Conservation (phyloP, 2,329 filamentous ascomycete species). For the Monilinia laxa region DNA sequence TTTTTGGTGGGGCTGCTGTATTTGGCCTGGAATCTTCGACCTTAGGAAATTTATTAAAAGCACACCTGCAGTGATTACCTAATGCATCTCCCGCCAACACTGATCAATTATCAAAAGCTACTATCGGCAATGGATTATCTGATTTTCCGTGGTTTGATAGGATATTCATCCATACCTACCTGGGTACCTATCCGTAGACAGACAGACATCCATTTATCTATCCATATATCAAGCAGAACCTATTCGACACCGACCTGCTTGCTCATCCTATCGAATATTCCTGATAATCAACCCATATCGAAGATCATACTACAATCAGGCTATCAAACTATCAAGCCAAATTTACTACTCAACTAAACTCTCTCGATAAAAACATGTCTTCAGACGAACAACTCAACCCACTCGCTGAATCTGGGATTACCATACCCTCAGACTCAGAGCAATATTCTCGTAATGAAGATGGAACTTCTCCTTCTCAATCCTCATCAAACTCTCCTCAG, state of each 20-base stretch:
- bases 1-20: not conserved
- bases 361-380: slow-evolving; percentile 48
- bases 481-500: slow-evolving; percentile 61
- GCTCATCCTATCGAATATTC: not conserved
- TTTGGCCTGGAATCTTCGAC: slow-evolving; percentile 1
- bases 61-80: not conserved
- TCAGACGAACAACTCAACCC: slow-evolving; percentile 52
- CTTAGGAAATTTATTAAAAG: no score
- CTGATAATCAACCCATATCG: not conserved
- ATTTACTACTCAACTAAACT: not conserved
- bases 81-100: not conserved
- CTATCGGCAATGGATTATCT: not conserved
- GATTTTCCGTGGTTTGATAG: not conserved
- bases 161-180: no score
- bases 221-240: no score
- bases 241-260: not conserved
- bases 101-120: slow-evolving; percentile 16
- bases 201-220: not conserved
- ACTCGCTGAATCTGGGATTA: slow-evolving; percentile 71
- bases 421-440: slow-evolving; percentile 80
- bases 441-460: slow-evolving; percentile 71
- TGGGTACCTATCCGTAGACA: no score
- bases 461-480: slow-evolving; percentile 58
- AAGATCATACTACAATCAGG: no score
- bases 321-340: not conserved